Percentiles rank a stretch among this genome's conserved stretches.
phyloP scores from a whole-genome alignment of 2,329 filamentous ascomycete species.

The Aphanoascus verrucosus region DNA sequence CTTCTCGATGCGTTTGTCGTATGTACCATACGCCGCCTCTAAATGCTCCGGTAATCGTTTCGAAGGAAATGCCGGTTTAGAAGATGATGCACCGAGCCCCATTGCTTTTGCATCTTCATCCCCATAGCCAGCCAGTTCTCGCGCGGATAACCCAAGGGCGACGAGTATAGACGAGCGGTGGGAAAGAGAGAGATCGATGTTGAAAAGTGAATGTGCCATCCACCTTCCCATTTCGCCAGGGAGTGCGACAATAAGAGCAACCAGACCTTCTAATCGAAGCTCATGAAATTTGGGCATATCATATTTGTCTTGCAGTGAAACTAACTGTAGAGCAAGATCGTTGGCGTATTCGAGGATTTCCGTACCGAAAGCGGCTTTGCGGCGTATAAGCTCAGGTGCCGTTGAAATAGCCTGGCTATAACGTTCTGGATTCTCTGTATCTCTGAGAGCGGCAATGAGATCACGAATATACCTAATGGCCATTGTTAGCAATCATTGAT shows the following conservation, averaged over 20 bases:
- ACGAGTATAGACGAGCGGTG: constrained; percentile 76
- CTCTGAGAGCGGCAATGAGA: constrained; percentile 64
- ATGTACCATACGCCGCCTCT: constrained; percentile 55
- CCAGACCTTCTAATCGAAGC: constrained; percentile 65
- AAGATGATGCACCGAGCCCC: constrained; percentile 24
- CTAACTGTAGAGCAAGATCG: constrained; percentile 64
- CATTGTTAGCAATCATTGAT: constrained; percentile 13
- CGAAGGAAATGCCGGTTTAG: constrained; percentile 57
- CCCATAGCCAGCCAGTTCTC: constrained; percentile 73
- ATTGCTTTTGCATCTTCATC: constrained; percentile 39
- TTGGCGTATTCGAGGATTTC: constrained; percentile 77
- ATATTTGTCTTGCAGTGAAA: constrained; percentile 75
- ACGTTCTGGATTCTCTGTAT: constrained; percentile 72
- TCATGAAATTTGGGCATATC: constrained; percentile 69
- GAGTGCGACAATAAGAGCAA: constrained; percentile 66
- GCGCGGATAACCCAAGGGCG: constrained; percentile 66
- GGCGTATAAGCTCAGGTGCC: constrained; percentile 68
- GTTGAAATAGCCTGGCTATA: constrained; percentile 69
- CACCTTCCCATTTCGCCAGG: constrained; percentile 70
- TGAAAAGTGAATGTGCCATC: constrained; percentile 77
- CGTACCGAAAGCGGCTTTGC: constrained; percentile 77
- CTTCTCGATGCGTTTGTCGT: constrained; percentile 48
- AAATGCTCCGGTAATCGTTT: constrained; percentile 65
- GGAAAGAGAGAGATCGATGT: constrained; percentile 78
- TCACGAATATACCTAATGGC: constrained; percentile 63